Base-by-base conservation (phyloP, 2,329 filamentous ascomycete genomes). In the Metarhizium album region DNA sequence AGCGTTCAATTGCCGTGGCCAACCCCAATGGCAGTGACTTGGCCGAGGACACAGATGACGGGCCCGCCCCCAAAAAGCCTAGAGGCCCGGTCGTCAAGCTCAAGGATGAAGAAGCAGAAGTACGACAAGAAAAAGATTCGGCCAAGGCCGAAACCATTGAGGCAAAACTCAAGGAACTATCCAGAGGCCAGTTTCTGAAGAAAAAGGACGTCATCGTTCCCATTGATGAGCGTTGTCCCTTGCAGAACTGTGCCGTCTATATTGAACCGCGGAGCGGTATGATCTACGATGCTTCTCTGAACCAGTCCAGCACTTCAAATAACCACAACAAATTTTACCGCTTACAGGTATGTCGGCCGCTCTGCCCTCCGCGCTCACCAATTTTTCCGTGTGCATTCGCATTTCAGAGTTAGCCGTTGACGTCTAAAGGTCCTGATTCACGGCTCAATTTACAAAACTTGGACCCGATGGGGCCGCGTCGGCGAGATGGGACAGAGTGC, bases 281-380 rank as follows among this genome's bases (percentile, higher is more conserved):
- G 50, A 87, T 91, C 46, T 91, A 80, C 64, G 88, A 94, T 62
- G 87, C 86, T 0, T 82, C 85, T 0, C 71, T 94, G 45, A 93
- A 90, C 58, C 85, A 90, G 63, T 86, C 87, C 11, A 86, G 89
- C 57, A 72, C 86, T 0, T 69, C 72, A 0, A 67, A 75, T 45
- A 93, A 91, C 62, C 86, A 86, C 66, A 91, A 93, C 66, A 93
- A 93, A 58, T 91, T 90, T 64, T 91, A 90, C 61, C 79, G 80
- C 27, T 64, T 90, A 27, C 86, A 91, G 71, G 71, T 87, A 54
- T 60, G 64, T 57, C 47, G 37, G n/a, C n/a, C 7, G 33, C 7
- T 35, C 11, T 16, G 2, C 2, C 33, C 14, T 16, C 4, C 33
- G 11, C 33, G 4, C 33, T 6, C 16, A 8, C 27, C 27, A 29